Evolutionary conservation across 192 early-diverging fungal genomes (phyloP).

Genomic region (Coemansia sp.): DNA sequence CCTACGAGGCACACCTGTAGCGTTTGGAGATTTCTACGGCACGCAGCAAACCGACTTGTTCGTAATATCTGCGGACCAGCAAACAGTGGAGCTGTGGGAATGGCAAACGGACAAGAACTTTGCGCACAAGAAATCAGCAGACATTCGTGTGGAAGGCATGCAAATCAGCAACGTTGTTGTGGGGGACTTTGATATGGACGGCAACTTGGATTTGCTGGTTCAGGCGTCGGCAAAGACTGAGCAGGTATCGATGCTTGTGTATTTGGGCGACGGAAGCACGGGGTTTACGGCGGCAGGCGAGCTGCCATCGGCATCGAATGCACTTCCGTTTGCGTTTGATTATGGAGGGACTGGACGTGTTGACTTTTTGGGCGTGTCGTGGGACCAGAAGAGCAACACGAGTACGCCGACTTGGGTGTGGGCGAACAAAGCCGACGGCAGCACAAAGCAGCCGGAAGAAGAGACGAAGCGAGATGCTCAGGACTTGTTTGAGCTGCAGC

Average conservation of each 20-base stretch:
- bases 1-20: constrained; percentile 72
- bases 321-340: constrained; percentile 43
- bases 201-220: constrained; percentile 78
- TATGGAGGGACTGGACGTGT: constrained; percentile 22
- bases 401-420: constrained; percentile 18
- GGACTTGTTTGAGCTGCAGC: constrained; percentile 7
- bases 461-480: constrained; percentile 19
- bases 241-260: constrained; percentile 68
- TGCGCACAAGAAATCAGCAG: constrained; percentile 50
- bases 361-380: constrained; percentile 25
- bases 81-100: constrained; percentile 62
- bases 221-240: constrained; percentile 58
- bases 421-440: constrained; percentile 51
- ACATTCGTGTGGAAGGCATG: constrained; percentile 46
- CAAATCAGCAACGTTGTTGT: constrained; percentile 75
- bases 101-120: constrained; percentile 65
- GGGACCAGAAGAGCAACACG: constrained; percentile 10
- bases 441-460: constrained; percentile 11
- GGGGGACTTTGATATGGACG: constrained; percentile 90
- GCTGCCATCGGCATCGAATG: constrained; percentile 15
- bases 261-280: constrained; percentile 63
- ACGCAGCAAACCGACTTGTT: constrained; percentile 89
- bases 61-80: constrained; percentile 66
- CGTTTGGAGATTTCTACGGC: constrained; percentile 84
- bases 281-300: constrained; percentile 57